Evolutionary conservation across 352 stramenopile genomes (phyloP), one percentile per base, ranked within the genome.

Genomic region (Thraustochytrium striatum): DNA sequence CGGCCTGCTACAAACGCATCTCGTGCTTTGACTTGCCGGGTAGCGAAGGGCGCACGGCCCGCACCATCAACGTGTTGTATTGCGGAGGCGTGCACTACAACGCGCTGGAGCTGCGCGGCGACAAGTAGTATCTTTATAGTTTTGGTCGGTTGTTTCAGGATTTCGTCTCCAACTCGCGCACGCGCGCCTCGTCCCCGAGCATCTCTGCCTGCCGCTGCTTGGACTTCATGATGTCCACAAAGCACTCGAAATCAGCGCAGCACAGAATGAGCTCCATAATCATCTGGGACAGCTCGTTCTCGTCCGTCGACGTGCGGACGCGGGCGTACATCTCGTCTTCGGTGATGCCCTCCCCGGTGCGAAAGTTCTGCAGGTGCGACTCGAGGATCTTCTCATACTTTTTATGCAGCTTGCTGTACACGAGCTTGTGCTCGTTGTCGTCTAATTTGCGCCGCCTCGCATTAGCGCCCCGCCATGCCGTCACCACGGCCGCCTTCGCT

Each of bases 51-150:
- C 7, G 7, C 32, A 5, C 7, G 16, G 35, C 65, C 2, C 43
- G 38, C n/a, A 81, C 58, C 16, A 58, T 85, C 9, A 38, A 69
- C 25, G 81, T 85, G 19, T 47, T 84, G 32, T 85, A 85, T 39
- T 47, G 80, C 33, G 82, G 82, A 19, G 80, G 82, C 21, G 78
- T 85, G 33, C 82, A 85, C 58, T 85, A 85, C 70, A 82, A 83
- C 25, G 65, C 65, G 0, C 65, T 75, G 13, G 65, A 68, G 9
- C 21, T 61, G 28, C 36, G 44, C 25, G 16, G 25, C 16, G 25
- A 55, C 47, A 55, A 55, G n/a, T n/a, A 69, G 8, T 11, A 43
- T 1, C 0, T 13, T 28, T 25, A 25, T 61, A 13, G 25, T 32
- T 61, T 19, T 61, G 5, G 7, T 36, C n/a, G 7, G 25, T 61